phyloP scores from a whole-genome alignment of 2,329 filamentous ascomycete genomes.

The Diaporthe eres region DNA sequence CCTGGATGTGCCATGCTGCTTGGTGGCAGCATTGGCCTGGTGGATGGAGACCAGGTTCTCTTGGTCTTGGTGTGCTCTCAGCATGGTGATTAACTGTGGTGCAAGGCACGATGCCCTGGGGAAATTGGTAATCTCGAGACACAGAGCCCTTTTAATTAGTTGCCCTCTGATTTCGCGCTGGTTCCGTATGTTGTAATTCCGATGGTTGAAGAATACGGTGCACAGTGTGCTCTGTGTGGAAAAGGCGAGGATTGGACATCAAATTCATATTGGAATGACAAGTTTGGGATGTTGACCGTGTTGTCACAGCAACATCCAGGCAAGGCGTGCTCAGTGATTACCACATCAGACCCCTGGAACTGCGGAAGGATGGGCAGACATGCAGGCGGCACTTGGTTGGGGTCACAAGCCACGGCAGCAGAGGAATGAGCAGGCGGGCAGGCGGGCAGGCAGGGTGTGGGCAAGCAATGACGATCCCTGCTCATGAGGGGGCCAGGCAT shows the following conservation, averaged over 20 bases:
- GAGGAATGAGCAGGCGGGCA: constrained; percentile 7
- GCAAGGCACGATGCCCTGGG: constrained; percentile 19
- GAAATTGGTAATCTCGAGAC: constrained; percentile 40
- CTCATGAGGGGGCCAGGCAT: constrained; percentile 27
- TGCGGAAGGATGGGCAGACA: not conserved
- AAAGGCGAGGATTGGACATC: not conserved
- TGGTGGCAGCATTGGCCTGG: constrained; percentile 78
- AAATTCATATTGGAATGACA: constrained; percentile 9
- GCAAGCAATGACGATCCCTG: constrained; percentile 30
- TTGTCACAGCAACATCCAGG: constrained; percentile 40
- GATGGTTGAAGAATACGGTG: constrained; percentile 25
- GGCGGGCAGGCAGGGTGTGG: constrained; percentile 14
- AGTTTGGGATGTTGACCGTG: constrained; percentile 38
- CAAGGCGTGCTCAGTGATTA: constrained; percentile 7
- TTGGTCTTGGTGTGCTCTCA: constrained; percentile 82
- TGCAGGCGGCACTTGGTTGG: constrained; percentile 17
- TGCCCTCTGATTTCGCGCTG: constrained; percentile 37
- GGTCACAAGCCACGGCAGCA: constrained; percentile 24
- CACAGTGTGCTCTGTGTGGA: constrained; percentile 23
- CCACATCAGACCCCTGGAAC: constrained; percentile 14
- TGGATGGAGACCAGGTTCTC: constrained; percentile 87
- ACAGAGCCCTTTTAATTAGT: constrained; percentile 39
- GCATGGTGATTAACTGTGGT: constrained; percentile 64
- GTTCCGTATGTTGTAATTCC: constrained; percentile 32
- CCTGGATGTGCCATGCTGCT: constrained; percentile 62